phyloP scores from a whole-genome alignment of 495 filamentous ascomycete species.

The Penicillium lividum region DNA sequence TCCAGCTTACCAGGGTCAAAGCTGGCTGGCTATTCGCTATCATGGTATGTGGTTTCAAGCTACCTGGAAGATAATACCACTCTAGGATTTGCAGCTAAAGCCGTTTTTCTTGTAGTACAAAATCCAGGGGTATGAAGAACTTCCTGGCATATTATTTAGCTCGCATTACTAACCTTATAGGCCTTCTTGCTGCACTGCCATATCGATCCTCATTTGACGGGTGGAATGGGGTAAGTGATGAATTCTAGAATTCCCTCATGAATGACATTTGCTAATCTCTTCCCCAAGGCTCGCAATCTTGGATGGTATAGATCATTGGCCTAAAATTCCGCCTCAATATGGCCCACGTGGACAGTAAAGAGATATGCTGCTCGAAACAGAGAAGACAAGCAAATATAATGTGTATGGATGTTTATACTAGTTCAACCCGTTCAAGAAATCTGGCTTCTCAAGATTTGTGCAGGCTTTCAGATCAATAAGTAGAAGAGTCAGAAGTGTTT shows the following conservation, averaged over 20 bases:
- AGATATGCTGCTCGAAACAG: not conserved
- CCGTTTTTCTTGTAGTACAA: slow-evolving; percentile 13
- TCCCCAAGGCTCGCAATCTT: slow-evolving; percentile 34
- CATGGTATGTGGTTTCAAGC: slow-evolving; percentile 25
- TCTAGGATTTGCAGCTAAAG: not conserved
- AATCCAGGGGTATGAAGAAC: slow-evolving; percentile 41
- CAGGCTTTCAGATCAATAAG: too few relatives aligned
- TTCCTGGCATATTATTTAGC: not conserved
- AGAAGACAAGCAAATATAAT: too few relatives aligned
- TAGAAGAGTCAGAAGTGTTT: too few relatives aligned
- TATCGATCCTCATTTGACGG: slow-evolving; percentile 48
- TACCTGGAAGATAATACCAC: not conserved
- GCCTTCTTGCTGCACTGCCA: slow-evolving; percentile 57
- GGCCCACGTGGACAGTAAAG: not conserved
- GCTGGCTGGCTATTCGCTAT: slow-evolving; percentile 49
- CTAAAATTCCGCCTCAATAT: slow-evolving; percentile 11
- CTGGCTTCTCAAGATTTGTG: too few relatives aligned
- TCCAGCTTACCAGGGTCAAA: slow-evolving; percentile 19
- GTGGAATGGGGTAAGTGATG: slow-evolving; percentile 39
- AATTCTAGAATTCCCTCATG: not conserved
- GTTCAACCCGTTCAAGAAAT: too few relatives aligned
- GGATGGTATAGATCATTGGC: slow-evolving; percentile 54
- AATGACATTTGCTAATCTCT: not conserved
- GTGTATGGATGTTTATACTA: too few relatives aligned
- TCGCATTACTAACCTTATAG: not conserved